Evolutionary conservation across 768 basidiomycete genomes (phyloP).

Genomic region (Pulveroboletus frians): DNA sequence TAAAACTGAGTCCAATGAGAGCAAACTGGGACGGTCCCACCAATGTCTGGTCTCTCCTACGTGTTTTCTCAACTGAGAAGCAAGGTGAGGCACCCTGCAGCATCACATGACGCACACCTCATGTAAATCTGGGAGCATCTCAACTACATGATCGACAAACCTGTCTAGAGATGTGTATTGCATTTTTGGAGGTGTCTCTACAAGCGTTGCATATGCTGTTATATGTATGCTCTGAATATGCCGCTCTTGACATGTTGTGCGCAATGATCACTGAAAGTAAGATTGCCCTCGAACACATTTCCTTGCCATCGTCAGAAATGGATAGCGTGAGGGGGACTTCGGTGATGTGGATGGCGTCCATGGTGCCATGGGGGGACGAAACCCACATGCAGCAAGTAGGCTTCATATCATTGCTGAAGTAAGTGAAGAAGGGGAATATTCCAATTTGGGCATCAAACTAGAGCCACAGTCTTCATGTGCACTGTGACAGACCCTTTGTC

Average conservation of each 20-base stretch:
- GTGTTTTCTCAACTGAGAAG: constrained; percentile 11
- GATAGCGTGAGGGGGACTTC: constrained; percentile 42
- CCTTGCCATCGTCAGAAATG: constrained; percentile 33
- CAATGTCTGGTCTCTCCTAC: constrained; percentile 16
- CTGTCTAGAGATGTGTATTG: constrained; percentile 43
- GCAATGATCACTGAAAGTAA: constrained; percentile 47
- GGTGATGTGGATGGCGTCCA: constrained; percentile 42
- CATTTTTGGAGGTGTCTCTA: constrained; percentile 19
- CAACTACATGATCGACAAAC: constrained; percentile 39
- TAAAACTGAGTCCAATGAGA: constrained; percentile 42
- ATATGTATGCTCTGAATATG: constrained; percentile 50
- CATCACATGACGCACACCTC: no score
- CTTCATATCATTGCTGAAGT: background rate
- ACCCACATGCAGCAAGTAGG: no score
- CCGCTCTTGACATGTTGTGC: constrained; percentile 46
- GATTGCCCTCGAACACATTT: constrained; percentile 44
- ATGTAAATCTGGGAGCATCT: background rate
- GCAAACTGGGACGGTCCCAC: constrained; percentile 20
- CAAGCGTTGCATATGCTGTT: constrained; percentile 28
- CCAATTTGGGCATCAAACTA: no score
- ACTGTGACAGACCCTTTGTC: no score
- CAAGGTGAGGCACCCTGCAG: no score
- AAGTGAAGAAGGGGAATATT: background rate
- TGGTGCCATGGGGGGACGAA: background rate
- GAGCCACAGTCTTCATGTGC: no score